Conservation (phyloP, 257 asterid genomes). For the Gentiana straminea region DNA sequence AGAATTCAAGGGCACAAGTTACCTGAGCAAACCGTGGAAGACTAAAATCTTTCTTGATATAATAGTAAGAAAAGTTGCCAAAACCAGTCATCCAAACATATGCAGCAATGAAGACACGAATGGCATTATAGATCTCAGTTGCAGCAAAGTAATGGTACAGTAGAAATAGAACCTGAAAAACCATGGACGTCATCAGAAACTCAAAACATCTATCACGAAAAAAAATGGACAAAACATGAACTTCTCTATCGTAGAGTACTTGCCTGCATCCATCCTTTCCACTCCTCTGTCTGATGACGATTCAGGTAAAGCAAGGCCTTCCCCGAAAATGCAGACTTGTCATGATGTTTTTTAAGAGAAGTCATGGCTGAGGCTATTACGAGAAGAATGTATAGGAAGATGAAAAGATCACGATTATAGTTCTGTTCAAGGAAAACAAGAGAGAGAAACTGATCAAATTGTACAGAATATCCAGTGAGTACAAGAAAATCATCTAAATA, state of each 20-base stretch:
- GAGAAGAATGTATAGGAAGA: slow-evolving; percentile 74
- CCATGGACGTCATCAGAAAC: slow-evolving; percentile 1
- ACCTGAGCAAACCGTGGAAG: slow-evolving; percentile 96
- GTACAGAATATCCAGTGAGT: no score
- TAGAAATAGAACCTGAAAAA: slow-evolving; percentile 69
- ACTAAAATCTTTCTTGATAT: slow-evolving; percentile 86
- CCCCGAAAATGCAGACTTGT: slow-evolving; percentile 85
- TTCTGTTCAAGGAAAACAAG: slow-evolving; percentile 46
- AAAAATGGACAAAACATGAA: neutral
- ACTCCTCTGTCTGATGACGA: slow-evolving; percentile 94
- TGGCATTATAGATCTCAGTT: slow-evolving; percentile 86
- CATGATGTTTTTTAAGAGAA: slow-evolving; percentile 79
- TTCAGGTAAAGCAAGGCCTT: slow-evolving; percentile 77
- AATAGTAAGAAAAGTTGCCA: slow-evolving; percentile 95
- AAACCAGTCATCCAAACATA: slow-evolving; percentile 99
- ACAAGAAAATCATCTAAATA: no score
- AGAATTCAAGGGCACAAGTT: slow-evolving; percentile 2
- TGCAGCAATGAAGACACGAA: slow-evolving; percentile 94
- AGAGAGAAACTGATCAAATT: slow-evolving; percentile 2
- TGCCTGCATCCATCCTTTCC: slow-evolving; percentile 99
- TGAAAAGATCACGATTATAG: slow-evolving; percentile 89
- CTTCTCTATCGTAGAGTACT: slow-evolving; percentile 13
- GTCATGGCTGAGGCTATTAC: slow-evolving; percentile 76
- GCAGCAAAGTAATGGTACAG: slow-evolving; percentile 99
- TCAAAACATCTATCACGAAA: no score